Conservation (phyloP, 1,139 yeast genomes). For the Protomyces arabidopsidicola region DNA sequence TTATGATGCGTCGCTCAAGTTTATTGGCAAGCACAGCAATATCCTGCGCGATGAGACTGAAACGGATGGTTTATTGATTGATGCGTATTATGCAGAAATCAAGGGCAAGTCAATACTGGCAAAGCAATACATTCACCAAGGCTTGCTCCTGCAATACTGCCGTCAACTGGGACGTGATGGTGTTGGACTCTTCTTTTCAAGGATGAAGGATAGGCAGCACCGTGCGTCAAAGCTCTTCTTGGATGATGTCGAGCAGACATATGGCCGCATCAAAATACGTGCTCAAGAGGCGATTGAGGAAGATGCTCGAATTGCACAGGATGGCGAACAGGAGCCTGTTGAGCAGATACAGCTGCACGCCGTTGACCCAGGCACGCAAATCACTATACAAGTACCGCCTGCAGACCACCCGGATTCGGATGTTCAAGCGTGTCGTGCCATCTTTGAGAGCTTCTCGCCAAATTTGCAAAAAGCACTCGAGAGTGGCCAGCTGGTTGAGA, state of each 20-base stretch:
- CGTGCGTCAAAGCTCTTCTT: constrained; percentile 64
- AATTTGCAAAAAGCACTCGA: constrained; percentile 72
- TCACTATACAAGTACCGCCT: constrained; percentile 65
- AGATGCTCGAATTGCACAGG: constrained; percentile 41
- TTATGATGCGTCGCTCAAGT: constrained; percentile 49
- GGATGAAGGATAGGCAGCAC: constrained; percentile 49
- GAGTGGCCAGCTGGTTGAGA: constrained; percentile 66
- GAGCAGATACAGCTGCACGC: constrained; percentile 83
- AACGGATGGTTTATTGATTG: constrained; percentile 89
- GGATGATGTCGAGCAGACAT: constrained; percentile 68
- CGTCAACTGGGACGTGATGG: constrained; percentile 59
- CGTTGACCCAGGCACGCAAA: constrained; percentile 74
- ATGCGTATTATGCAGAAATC: constrained; percentile 79
- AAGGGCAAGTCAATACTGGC: constrained; percentile 53
- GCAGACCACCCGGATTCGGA: constrained; percentile 44
- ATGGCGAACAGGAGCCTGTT: constrained; percentile 47
- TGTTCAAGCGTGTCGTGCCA: constrained; percentile 47
- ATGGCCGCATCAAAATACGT: constrained; percentile 65
- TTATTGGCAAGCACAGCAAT: constrained; percentile 55
- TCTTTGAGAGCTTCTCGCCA: constrained; percentile 54
- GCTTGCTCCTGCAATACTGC: constrained; percentile 73
- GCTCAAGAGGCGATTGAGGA: constrained; percentile 60
- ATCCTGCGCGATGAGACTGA: constrained; percentile 70
- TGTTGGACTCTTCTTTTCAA: constrained; percentile 57
- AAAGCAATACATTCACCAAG: constrained; percentile 67